Conservation (phyloP, 1,284 basidiomycete genomes). For the Tylopilus sp. region DNA sequence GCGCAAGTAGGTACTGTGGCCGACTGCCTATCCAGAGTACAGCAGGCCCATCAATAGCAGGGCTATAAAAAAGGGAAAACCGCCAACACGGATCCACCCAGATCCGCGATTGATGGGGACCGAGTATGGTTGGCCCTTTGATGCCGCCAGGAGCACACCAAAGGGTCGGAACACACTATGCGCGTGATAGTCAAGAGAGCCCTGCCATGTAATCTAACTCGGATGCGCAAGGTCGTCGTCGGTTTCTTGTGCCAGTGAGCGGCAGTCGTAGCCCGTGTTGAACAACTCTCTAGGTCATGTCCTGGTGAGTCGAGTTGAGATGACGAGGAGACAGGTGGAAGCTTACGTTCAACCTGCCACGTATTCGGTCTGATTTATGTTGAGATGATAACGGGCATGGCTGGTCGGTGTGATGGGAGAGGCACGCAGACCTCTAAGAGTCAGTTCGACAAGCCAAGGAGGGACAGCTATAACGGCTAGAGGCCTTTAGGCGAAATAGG, state of each 20-base stretch:
- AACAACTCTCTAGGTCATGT: neutral
- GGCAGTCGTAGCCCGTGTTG: slow-evolving; percentile 11
- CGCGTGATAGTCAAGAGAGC: slow-evolving; percentile 23
- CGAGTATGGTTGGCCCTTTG: slow-evolving; percentile 12
- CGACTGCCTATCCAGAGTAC: neutral
- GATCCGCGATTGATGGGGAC: neutral
- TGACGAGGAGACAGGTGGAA: neutral
- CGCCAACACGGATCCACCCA: neutral
- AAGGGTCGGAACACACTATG: slow-evolving; percentile 11
- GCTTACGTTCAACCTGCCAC: slow-evolving; percentile 13
- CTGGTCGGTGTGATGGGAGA: neutral
- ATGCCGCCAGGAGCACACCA: slow-evolving; percentile 16
- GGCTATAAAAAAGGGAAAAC: too few relatives aligned
- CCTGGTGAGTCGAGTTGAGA: neutral
- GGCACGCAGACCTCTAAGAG: too few relatives aligned
- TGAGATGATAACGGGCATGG: neutral
- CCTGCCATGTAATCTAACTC: slow-evolving; percentile 18
- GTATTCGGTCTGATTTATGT: slow-evolving; percentile 1
- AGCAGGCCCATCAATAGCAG: neutral
- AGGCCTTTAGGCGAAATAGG: too few relatives aligned
- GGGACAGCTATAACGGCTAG: too few relatives aligned
- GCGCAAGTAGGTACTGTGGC: too few relatives aligned
- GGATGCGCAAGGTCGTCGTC: slow-evolving; percentile 10
- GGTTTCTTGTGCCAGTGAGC: slow-evolving; percentile 13
- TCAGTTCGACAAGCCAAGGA: too few relatives aligned